These are phyloP conservation scores for Oryza brachyantha DNA, from an alignment of 176 grass and related monocot species.

Conservation along the genomic window DNA sequence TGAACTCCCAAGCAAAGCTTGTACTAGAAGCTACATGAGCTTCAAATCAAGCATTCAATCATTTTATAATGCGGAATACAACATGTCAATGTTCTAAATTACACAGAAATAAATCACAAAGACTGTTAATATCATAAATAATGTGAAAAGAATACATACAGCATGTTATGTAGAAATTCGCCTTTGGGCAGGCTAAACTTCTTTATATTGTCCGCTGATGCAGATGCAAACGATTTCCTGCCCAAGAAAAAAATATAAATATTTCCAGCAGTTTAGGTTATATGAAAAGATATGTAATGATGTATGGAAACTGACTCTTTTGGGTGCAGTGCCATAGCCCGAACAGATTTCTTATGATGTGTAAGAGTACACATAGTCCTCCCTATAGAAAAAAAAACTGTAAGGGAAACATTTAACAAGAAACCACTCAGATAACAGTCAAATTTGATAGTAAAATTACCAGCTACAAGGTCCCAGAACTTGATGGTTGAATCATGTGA, in stretches of 20 bases:
- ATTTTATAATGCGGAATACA: not conserved
- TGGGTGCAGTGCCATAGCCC: constrained; percentile 91
- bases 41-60: not conserved
- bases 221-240: constrained; percentile 90
- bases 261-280: constrained; percentile 5
- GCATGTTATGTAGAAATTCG: constrained; percentile 98
- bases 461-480: constrained; percentile 98
- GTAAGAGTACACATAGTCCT: constrained; percentile 96
- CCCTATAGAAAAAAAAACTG: constrained; percentile 47
- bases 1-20: not conserved
- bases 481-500: constrained; percentile 98
- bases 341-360: constrained; percentile 96
- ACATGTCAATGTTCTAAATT: not conserved
- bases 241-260: constrained; percentile 19
- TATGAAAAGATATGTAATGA: constrained; percentile 16
- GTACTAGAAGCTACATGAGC: not conserved
- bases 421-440: not conserved
- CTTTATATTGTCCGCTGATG: constrained; percentile 97
- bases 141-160: constrained; percentile 51
- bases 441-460: constrained; percentile 40
- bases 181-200: constrained; percentile 91
- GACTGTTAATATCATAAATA: not conserved
- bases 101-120: not conserved
- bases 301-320: constrained; percentile 65
- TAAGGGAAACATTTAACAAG: not conserved